Conservation (phyloP, 805 yeast species). For the Candida succiphila region DNA sequence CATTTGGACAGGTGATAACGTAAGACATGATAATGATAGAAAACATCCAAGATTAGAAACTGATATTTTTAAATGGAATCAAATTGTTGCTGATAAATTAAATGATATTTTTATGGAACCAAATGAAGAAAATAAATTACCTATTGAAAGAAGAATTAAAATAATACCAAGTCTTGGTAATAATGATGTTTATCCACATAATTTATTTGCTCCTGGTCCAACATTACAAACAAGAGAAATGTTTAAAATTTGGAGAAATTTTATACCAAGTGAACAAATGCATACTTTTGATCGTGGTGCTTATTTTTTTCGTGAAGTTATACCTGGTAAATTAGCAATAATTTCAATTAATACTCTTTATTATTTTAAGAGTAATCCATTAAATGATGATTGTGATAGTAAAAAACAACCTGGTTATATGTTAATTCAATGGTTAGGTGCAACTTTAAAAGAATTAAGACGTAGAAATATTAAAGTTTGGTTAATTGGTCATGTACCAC, state of each 20-base stretch:
- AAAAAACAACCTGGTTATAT: slow-evolving; percentile 74
- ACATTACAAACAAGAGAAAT: slow-evolving; percentile 78
- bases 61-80: slow-evolving; percentile 63
- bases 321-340: slow-evolving; percentile 71
- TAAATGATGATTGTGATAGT: slow-evolving; percentile 70
- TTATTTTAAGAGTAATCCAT: slow-evolving; percentile 65
- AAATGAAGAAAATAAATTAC: slow-evolving; percentile 20
- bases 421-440: slow-evolving; percentile 69
- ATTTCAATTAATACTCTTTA: slow-evolving; percentile 72
- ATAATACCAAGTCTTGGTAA: slow-evolving; percentile 74
- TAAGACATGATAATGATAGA: slow-evolving; percentile 78
- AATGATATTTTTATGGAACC: slow-evolving; percentile 41
- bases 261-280: slow-evolving; percentile 68
- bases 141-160: slow-evolving; percentile 21
- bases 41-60: slow-evolving; percentile 61
- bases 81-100: slow-evolving; percentile 42
- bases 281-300: slow-evolving; percentile 70
- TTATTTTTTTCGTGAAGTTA: slow-evolving; percentile 66
- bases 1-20: slow-evolving; percentile 87
- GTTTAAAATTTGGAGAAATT: slow-evolving; percentile 62
- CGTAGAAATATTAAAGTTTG: slow-evolving; percentile 72
- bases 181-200: slow-evolving; percentile 86
- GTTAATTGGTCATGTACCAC: slow-evolving; percentile 86
- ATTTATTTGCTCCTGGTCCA: slow-evolving; percentile 78
- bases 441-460: slow-evolving; percentile 63